Evolutionary conservation across 169 alveolate species (phyloP).

Genomic region (Plasmodium cynomolgi): DNA sequence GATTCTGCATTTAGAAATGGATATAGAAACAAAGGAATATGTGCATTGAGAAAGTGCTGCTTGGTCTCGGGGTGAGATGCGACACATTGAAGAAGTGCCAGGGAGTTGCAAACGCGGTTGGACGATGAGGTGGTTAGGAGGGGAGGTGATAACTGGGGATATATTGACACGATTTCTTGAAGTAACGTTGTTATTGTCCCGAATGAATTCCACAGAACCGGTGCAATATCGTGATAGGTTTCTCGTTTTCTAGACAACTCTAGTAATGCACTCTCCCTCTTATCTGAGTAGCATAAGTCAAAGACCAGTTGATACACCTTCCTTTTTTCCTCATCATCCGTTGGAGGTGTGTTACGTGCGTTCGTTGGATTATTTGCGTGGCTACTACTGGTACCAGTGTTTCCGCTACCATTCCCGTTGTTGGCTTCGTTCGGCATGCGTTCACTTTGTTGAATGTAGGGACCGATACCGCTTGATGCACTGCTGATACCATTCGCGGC

Average conservation of each 20-base stretch:
- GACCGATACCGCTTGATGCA: neutral
- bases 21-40: conserved; percentile 96
- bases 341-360: neutral
- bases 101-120: conserved; percentile 97
- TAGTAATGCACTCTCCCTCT: conserved; percentile 96
- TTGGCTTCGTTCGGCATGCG: neutral
- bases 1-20: conserved; percentile 98
- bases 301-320: conserved; percentile 90
- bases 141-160: conserved; percentile 93
- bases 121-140: conserved; percentile 93
- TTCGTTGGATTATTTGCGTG: neutral
- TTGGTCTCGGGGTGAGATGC: conserved; percentile 99
- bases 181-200: conserved; percentile 97
- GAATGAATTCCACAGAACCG: conserved; percentile 97
- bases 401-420: neutral
- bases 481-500: neutral
- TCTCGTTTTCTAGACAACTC: conserved; percentile 94
- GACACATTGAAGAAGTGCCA: conserved; percentile 98
- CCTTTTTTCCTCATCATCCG: conserved; percentile 77
- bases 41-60: conserved; percentile 96
- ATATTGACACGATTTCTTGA: conserved; percentile 93
- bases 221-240: conserved; percentile 96
- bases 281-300: conserved; percentile 93
- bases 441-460: neutral
- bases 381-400: neutral